phyloP scores from a whole-genome alignment of 108 stramenopile species.

The Pseudonitzschia multiseries region DNA sequence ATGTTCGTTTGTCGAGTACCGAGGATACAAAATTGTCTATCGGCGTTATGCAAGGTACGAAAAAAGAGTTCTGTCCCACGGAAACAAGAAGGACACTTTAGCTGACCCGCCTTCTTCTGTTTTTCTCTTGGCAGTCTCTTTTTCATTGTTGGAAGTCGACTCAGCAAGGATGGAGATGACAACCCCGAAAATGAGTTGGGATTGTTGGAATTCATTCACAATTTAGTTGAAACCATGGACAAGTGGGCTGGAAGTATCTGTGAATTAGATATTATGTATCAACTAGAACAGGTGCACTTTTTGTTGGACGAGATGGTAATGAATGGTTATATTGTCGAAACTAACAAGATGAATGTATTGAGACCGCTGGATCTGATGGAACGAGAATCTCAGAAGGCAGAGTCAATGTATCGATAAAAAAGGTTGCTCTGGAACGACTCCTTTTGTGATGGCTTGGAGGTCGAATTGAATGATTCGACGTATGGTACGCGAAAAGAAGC shows the following conservation, averaged over 20 bases:
- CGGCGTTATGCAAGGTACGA: conserved; percentile 76
- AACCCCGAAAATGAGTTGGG: conserved; percentile 94
- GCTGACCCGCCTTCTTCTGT: background rate
- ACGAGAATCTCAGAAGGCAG: conserved; percentile 80
- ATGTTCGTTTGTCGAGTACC: conserved; percentile 94
- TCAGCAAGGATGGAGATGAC: conserved; percentile 72
- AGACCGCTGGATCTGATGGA: conserved; percentile 89
- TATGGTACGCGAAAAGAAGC: background rate
- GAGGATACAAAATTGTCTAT: conserved; percentile 94
- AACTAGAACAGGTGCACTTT: conserved; percentile 95
- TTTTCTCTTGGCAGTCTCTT: conserved; percentile 58
- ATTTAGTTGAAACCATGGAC: conserved; percentile 91
- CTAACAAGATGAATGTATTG: conserved; percentile 86
- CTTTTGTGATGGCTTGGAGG: background rate
- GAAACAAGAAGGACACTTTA: background rate
- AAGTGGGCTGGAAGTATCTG: conserved; percentile 71
- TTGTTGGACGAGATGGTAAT: conserved; percentile 95
- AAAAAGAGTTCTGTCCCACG: background rate
- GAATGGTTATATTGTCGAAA: conserved; percentile 93
- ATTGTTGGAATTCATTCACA: conserved; percentile 94
- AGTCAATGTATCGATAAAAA: conserved; percentile 84
- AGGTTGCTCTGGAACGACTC: background rate
- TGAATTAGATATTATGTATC: conserved; percentile 97
- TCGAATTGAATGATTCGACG: background rate
- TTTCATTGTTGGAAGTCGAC: conserved; percentile 94